Evolutionary conservation across 495 filamentous ascomycete species (phyloP).

Genomic region (Talaromyces adpressus): DNA sequence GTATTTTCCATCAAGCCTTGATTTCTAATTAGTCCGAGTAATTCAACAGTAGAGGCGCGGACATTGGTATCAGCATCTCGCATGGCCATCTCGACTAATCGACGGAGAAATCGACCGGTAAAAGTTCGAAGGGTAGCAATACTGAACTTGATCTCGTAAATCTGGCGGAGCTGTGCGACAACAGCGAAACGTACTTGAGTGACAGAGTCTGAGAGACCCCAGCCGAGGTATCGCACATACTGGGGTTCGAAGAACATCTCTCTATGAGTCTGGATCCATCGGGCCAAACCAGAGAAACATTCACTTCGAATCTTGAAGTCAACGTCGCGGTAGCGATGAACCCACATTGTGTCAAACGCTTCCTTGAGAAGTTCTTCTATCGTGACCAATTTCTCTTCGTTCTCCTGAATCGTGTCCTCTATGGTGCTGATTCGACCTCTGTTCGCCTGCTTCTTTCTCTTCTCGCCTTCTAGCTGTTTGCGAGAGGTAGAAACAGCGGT

Average conservation of each 20-base stretch:
- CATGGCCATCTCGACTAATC: slow-evolving; percentile 90
- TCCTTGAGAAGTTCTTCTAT: slow-evolving; percentile 66
- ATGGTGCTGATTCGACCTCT: slow-evolving; percentile 65
- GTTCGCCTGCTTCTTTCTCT: slow-evolving; percentile 69
- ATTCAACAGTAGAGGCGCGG: slow-evolving; percentile 66
- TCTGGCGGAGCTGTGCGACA: slow-evolving; percentile 67
- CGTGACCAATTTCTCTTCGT: slow-evolving; percentile 52
- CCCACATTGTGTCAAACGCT: slow-evolving; percentile 82
- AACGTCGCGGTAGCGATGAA: slow-evolving; percentile 91
- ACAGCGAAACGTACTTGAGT: slow-evolving; percentile 65
- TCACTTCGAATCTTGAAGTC: slow-evolving; percentile 81
- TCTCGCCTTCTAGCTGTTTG: slow-evolving; percentile 74
- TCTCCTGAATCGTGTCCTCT: slow-evolving; percentile 58
- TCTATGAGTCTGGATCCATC: slow-evolving; percentile 78
- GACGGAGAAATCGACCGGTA: slow-evolving; percentile 77
- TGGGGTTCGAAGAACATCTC: slow-evolving; percentile 80
- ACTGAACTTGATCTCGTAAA: slow-evolving; percentile 71
- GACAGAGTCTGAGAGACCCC: slow-evolving; percentile 78
- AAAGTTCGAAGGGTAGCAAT: slow-evolving; percentile 74
- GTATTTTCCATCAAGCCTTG: slow-evolving; percentile 81
- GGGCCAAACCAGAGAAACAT: slow-evolving; percentile 74
- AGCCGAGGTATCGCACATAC: slow-evolving; percentile 89
- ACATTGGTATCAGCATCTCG: slow-evolving; percentile 72
- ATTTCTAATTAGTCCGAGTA: slow-evolving; percentile 75
- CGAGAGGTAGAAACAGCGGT: slow-evolving; percentile 65